Conservation (phyloP, 495 filamentous ascomycete species). For the Hypoxylon fragiforme region DNA sequence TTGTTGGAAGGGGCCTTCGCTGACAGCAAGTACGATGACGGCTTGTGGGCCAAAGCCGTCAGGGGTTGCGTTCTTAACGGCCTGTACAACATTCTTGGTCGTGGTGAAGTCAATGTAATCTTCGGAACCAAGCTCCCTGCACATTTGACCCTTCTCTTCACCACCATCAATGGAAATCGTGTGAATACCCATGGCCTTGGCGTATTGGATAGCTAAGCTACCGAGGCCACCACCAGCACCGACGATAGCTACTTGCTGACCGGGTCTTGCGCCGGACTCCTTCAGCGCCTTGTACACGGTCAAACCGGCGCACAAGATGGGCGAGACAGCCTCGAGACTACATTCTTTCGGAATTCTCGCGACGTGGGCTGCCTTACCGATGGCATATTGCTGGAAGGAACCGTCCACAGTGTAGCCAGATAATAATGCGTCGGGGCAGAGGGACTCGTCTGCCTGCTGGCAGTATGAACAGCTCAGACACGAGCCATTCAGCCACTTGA, state of each 20-base stretch:
- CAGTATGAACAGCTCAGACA: constrained; percentile 83
- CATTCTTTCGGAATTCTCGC: constrained; percentile 76
- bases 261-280: constrained; percentile 72
- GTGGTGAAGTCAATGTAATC: constrained; percentile 78
- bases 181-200: constrained; percentile 83
- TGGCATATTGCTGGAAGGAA: constrained; percentile 88
- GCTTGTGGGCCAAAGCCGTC: constrained; percentile 86
- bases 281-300: constrained; percentile 94
- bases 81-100: constrained; percentile 73
- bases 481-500: constrained; percentile 90
- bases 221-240: constrained; percentile 89
- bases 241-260: constrained; percentile 82
- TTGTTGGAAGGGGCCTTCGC: constrained; percentile 93
- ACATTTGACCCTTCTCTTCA: constrained; percentile 74
- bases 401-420: constrained; percentile 93
- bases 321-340: constrained; percentile 75
- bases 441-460: constrained; percentile 60
- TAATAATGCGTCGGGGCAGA: constrained; percentile 71
- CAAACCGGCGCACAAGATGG: constrained; percentile 84
- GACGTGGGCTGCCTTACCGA: constrained; percentile 82
- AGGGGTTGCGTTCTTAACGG: constrained; percentile 75
- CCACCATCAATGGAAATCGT: constrained; percentile 79
- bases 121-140: constrained; percentile 65
- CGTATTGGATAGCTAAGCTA: constrained; percentile 81
- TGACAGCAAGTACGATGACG: constrained; percentile 80